These are phyloP conservation scores for Cavenderia fasciculata DNA, from an alignment of 78 protist genomes.

Conservation along the genomic window DNA sequence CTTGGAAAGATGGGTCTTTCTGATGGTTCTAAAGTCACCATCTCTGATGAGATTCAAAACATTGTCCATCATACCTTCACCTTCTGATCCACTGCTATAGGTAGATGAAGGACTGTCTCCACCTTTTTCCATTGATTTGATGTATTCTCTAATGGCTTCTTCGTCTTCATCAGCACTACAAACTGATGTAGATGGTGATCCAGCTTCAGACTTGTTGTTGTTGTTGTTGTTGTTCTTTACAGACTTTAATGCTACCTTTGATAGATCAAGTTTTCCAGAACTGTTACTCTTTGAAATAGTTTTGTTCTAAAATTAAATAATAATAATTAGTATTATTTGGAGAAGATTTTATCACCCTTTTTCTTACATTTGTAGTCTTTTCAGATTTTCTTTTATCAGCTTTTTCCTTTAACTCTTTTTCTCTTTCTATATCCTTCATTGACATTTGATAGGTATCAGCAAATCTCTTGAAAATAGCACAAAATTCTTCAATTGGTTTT, in stretches of 20 bases:
- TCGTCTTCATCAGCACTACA: conserved; percentile 23
- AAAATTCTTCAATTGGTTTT: conserved; percentile 50
- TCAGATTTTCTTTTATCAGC: conserved; percentile 24
- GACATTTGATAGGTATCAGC: conserved; percentile 5
- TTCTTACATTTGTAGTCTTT: too few relatives aligned
- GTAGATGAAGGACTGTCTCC: neutral
- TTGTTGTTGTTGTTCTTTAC: too few relatives aligned
- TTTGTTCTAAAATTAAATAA: too few relatives aligned
- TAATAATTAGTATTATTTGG: too few relatives aligned
- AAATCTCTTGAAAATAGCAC: conserved; percentile 52
- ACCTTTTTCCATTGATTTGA: neutral
- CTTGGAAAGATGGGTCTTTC: conserved; percentile 24
- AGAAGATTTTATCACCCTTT: neutral
- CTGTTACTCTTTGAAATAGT: too few relatives aligned
- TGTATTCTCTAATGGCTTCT: conserved; percentile 32
- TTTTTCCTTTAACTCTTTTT: conserved; percentile 17
- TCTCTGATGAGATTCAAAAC: conserved; percentile 60
- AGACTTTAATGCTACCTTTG: too few relatives aligned
- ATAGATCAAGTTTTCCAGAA: too few relatives aligned
- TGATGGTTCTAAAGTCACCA: conserved; percentile 61
- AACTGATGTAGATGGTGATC: neutral
- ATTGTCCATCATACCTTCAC: conserved; percentile 76
- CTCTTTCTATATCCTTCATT: conserved; percentile 54
- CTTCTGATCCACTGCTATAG: neutral
- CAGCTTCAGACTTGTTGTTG: too few relatives aligned